A percentile compares a stretch with the other conserved stretches of the same genome.
Evolutionary conservation across 305 asterid genomes (phyloP).

Genomic region (Caryopteris hybrid): DNA sequence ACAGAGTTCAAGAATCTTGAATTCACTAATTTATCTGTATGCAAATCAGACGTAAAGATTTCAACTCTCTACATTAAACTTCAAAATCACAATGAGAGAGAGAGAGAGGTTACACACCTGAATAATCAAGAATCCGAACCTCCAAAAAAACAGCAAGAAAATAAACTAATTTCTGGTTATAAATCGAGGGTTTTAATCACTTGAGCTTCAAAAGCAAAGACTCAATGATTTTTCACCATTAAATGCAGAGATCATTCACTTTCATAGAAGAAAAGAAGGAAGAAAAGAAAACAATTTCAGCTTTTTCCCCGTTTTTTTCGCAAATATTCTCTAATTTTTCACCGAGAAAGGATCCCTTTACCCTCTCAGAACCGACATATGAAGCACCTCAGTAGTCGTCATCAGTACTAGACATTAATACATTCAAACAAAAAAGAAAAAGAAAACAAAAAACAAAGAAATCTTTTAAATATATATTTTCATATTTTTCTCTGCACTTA

Average conservation of each 20-base stretch:
- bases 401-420: conserved; percentile 34
- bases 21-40: conserved; percentile 18
- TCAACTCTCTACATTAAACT: conserved; percentile 6
- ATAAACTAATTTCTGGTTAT: background rate
- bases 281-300: conserved; percentile 3
- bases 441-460: conserved; percentile 3
- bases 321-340: conserved; percentile 7
- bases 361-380: conserved; percentile 41
- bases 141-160: background rate
- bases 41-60: background rate
- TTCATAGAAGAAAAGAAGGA: background rate
- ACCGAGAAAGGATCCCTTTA: conserved; percentile 28
- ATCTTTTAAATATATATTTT: conserved; percentile 1
- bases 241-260: too few species aligned
- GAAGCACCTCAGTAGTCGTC: conserved; percentile 44
- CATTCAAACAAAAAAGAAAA: conserved; percentile 33
- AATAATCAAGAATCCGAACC: conserved; percentile 3
- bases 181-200: background rate
- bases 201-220: too few species aligned
- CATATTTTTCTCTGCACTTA: background rate
- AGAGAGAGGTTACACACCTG: conserved; percentile 25
- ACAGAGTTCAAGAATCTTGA: conserved; percentile 15
- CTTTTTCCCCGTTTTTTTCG: conserved; percentile 35
- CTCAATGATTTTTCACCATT: too few species aligned
- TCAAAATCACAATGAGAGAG: background rate